Conservation (phyloP, 768 basidiomycete species). For the Boletellus ananas region DNA sequence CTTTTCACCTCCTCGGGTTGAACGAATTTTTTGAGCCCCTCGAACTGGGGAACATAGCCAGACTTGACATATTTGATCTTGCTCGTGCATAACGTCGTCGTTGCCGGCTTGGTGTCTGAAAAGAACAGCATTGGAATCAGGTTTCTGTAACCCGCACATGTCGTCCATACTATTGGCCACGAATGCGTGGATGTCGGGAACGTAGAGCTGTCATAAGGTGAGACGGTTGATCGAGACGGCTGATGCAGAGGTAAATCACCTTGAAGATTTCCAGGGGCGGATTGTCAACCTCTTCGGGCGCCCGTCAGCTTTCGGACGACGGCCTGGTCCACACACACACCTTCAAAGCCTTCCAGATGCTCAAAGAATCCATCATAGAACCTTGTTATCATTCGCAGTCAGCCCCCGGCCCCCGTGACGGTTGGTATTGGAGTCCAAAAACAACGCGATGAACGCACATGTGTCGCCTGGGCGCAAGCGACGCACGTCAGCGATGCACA, state of each 20-base stretch:
- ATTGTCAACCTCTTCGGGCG: slow-evolving; percentile 16
- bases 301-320: background rate
- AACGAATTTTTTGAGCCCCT: slow-evolving; percentile 54
- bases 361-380: slow-evolving; percentile 31
- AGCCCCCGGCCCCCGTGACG: background rate
- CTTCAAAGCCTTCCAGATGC: slow-evolving; percentile 24
- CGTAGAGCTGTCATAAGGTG: slow-evolving; percentile 19
- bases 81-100: slow-evolving; percentile 37
- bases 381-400: slow-evolving; percentile 9
- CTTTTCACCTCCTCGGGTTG: slow-evolving; percentile 58
- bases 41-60: slow-evolving; percentile 63
- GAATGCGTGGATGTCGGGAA: slow-evolving; percentile 25
- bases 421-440: too few relatives aligned
- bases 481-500: background rate
- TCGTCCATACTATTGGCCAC: slow-evolving; percentile 12
- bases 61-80: slow-evolving; percentile 61
- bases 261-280: slow-evolving; percentile 27
- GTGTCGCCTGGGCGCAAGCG: slow-evolving; percentile 15
- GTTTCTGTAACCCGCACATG: too few relatives aligned
- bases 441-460: slow-evolving; percentile 13
- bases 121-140: background rate
- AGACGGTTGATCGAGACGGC: background rate
- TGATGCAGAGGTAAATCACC: background rate
- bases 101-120: slow-evolving; percentile 20
- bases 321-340: slow-evolving; percentile 1